Evolutionary conservation across 768 basidiomycete species (phyloP), one percentile per base, ranked within the genome.

Genomic region (Suillus ampliporus): DNA sequence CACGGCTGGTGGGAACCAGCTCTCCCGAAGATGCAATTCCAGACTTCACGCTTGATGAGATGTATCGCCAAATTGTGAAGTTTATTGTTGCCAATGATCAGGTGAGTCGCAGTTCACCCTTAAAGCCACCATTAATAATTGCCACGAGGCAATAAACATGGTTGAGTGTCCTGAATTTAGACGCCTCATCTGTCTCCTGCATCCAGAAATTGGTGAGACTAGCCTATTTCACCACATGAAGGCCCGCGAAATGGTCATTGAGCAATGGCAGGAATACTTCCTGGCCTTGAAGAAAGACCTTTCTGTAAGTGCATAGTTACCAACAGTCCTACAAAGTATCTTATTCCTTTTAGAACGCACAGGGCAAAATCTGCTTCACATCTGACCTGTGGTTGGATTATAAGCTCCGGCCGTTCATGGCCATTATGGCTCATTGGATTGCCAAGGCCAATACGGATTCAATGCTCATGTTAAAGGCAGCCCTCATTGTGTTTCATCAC

Each of bases 311-410:
- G 52, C 6, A 41, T 61, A 31, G 6, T 56, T 61, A 3, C 23
- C 9, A 13, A 28, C 7, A 4, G 0, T 43, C 19, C 1, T 61
- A 14, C 3, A 3, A 40, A 28, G n/a, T 56, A 53, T 6, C 44
- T 28, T 14, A 31, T 35, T n/a, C 5, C 44, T n/a, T 19, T 31
- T 56, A 79, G 60, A 41, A n/a, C 2, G 38, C n/a, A 0, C 21
- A 51, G 8, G 60, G 51, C 0, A n/a, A 61, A 38, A 19, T 61
- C 13, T 61, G n/a, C 1, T 72, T 73, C n/a, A 80, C 78, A 7
- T 65, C 64, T 17, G 78, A 80, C 53, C 63, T 79, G 4, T 82
- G 79, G 79, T 70, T 61, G 17, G 65, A 74, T 40, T 47, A 58
- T 1, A 65, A 69, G 46, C 72, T 74, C 19, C 15, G 28, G 4